A percentile compares a stretch with the other conserved stretches of the same genome.
Evolutionary conservation across 306 rosid species (phyloP).

Genomic region (Prunus mume): DNA sequence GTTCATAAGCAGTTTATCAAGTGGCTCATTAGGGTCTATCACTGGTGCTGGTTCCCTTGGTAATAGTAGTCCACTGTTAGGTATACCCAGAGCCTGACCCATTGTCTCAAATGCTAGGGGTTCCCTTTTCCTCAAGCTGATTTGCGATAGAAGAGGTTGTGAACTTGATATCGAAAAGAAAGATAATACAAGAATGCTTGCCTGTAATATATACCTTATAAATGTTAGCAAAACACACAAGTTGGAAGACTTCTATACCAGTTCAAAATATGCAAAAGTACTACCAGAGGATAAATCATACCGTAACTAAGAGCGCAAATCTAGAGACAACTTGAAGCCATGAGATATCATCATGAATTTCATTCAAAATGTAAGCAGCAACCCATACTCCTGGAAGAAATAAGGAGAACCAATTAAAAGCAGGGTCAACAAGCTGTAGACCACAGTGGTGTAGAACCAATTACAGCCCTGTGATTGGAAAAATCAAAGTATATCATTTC

Average conservation of each 20-base stretch:
- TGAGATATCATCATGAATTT: constrained; percentile 75
- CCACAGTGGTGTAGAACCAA: too few relatives aligned
- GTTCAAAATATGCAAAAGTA: constrained; percentile 15
- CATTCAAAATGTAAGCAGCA: constrained; percentile 71
- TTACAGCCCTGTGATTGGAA: neutral
- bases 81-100: constrained; percentile 97
- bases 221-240: constrained; percentile 27
- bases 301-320: constrained; percentile 73
- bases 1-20: constrained; percentile 81
- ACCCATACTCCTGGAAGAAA: constrained; percentile 73
- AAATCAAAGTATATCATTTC: neutral
- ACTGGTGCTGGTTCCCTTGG: constrained; percentile 49
- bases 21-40: constrained; percentile 72
- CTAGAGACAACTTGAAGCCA: constrained; percentile 87
- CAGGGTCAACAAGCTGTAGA: neutral
- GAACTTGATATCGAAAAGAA: constrained; percentile 93
- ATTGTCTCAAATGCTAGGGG: constrained; percentile 66
- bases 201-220: constrained; percentile 51
- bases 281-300: constrained; percentile 32
- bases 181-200: constrained; percentile 74
- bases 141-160: constrained; percentile 91
- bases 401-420: constrained; percentile 25
- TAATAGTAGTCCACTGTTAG: constrained; percentile 73
- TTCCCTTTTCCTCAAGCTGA: constrained; percentile 83
- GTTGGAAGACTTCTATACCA: neutral